Evolutionary conservation across 257 asterid genomes (phyloP).

Genomic region (Eucommia ulmoides): DNA sequence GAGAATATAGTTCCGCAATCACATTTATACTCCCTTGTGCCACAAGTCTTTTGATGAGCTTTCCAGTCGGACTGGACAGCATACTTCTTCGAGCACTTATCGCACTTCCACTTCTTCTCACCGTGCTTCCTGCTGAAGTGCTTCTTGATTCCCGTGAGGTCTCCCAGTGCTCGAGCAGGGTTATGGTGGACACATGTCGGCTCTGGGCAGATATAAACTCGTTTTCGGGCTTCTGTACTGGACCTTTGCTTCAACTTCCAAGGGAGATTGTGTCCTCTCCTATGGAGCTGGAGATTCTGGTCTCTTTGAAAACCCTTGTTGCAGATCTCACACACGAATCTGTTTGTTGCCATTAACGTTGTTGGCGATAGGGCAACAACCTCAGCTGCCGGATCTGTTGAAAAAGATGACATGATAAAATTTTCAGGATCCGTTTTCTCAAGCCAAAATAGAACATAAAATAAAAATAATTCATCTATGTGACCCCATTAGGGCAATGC

Average conservation of each 20-base stretch:
- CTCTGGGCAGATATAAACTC: conserved; percentile 80
- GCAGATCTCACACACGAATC: conserved; percentile 81
- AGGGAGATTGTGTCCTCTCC: conserved; percentile 85
- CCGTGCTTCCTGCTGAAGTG: conserved; percentile 82
- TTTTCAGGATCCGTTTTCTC: background rate
- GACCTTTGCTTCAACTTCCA: conserved; percentile 76
- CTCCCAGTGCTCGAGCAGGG: conserved; percentile 66
- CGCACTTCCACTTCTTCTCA: conserved; percentile 92
- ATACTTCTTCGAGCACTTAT: conserved; percentile 64
- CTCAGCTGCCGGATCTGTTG: conserved; percentile 69
- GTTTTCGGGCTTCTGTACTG: conserved; percentile 41
- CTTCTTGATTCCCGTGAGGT: conserved; percentile 87
- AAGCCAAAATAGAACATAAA: background rate
- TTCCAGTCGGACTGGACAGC: conserved; percentile 92
- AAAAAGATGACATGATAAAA: background rate
- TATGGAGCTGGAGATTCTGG: conserved; percentile 70
- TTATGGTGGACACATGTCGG: conserved; percentile 68
- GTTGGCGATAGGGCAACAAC: conserved; percentile 79
- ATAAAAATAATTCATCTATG: too few relatives aligned
- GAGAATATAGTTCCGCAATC: conserved; percentile 95
- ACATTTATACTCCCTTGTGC: conserved; percentile 73
- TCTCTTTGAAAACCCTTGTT: conserved; percentile 91
- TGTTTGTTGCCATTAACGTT: conserved; percentile 76
- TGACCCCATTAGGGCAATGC: too few relatives aligned
- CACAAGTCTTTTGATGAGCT: conserved; percentile 90